Base-by-base conservation (phyloP, 192 early-diverging fungal genomes). In the Mortierella antarctica region DNA sequence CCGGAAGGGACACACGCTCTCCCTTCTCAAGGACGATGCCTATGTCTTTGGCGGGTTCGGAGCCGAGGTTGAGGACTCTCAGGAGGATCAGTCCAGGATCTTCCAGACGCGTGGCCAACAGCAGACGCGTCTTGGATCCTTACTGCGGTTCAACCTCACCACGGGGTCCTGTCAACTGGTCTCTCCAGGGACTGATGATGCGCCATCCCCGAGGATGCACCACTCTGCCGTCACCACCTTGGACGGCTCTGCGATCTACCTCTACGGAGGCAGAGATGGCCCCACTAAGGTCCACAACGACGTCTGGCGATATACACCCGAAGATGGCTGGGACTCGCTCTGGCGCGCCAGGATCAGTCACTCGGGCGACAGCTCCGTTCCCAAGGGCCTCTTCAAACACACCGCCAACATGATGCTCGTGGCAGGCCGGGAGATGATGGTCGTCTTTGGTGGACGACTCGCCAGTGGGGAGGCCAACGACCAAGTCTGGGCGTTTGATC, bases 221-320 rank as follows among this genome's bases (percentile, higher is more conserved):
- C 77, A 80, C 23, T 71, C 77, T 17, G 65, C 70, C 5, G 69
- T 41, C 0, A 51, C 70, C 4, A 68, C 64, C 18, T 48, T 80
- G 31, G 65, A 71, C 45, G 77, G 65, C 7, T 53, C 64, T 1
- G 59, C 70, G 0, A 63, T 80, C 12, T 80, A 80, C 21, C 23
- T 80, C 1, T 80, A 80, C 23, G 70, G 77, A 42, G 77, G 77
- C 4, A 60, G 77, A 23, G 77, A 80, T 53, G 77, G 77, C 7
- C 77, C 77, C 9, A 67, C 58, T 20, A 80, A 80, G 20, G 70
- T 80, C 31, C 70, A 72, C 47, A 80, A 80, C 14, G 77, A 80
- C 47, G 70, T 80, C 55, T 80, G 77, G 77, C 48, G 64, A 48
- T 80, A 61, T 48, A 64, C 77, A 4, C 20, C 45, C 0, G 60